Percentiles rank a stretch among this genome's conserved stretches.
phyloP scores from a whole-genome alignment of 768 basidiomycete species.

The Pisolithus sp. region DNA sequence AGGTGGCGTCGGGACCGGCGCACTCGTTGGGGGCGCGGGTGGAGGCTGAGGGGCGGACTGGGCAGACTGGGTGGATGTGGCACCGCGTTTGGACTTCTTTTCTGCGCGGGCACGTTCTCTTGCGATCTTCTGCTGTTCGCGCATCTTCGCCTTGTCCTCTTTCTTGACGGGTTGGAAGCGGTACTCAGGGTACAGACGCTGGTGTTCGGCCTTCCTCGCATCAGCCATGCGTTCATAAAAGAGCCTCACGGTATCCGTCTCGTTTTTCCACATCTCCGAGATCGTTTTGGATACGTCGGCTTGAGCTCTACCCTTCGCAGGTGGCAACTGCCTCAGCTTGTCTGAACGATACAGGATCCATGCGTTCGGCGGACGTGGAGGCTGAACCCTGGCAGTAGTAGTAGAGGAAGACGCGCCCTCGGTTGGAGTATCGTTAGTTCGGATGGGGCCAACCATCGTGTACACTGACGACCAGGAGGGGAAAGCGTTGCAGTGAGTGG shows the following conservation, averaged over 20 bases:
- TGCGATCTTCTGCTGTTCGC: constrained; percentile 35
- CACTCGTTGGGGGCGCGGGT: background rate
- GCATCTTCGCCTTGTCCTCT: constrained; percentile 39
- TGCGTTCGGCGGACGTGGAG: constrained; percentile 70
- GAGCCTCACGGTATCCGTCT: constrained; percentile 39
- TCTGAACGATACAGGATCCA: constrained; percentile 79
- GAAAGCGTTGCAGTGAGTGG: constrained; percentile 4
- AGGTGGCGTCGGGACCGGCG: background rate
- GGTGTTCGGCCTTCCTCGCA: constrained; percentile 46
- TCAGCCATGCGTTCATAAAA: constrained; percentile 52
- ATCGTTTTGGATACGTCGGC: constrained; percentile 61
- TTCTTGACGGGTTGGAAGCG: constrained; percentile 52
- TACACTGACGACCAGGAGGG: constrained; percentile 7
- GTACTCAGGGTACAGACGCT: constrained; percentile 47
- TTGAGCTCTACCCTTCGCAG: constrained; percentile 39
- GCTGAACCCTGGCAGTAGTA: constrained; percentile 21
- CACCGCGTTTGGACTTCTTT: constrained; percentile 18
- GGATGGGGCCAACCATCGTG: constrained; percentile 18
- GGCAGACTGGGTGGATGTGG: constrained; percentile 6
- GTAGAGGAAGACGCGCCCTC: background rate
- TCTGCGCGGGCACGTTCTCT: constrained; percentile 31
- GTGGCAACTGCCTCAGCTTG: constrained; percentile 40
- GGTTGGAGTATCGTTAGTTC: background rate
- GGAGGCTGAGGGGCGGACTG: constrained; percentile 9
- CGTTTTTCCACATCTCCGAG: constrained; percentile 57